A percentile compares a stretch with the other conserved stretches of the same genome.
Evolutionary conservation across 2,329 filamentous ascomycete genomes (phyloP).

Genomic region (Clarireedia paspali): DNA sequence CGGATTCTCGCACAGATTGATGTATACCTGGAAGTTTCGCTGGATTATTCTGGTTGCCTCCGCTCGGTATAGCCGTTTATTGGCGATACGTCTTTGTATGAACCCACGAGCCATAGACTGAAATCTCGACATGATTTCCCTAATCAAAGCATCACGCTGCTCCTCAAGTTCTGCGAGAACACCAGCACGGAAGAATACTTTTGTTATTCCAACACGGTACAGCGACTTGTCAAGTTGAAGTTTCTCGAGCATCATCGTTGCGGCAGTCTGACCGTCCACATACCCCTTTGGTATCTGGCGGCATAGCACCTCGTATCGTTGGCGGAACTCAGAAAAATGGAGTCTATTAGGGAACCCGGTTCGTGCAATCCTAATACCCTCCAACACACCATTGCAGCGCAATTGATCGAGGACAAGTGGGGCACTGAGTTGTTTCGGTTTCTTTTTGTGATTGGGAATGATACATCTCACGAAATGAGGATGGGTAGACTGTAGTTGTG

Average conservation of each 20-base stretch:
- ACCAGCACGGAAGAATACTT: constrained; percentile 95
- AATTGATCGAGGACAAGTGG: constrained; percentile 93
- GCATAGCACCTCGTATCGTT: constrained; percentile 92
- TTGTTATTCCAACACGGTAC: constrained; percentile 90
- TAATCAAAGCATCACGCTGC: constrained; percentile 84
- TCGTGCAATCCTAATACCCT: constrained; percentile 92
- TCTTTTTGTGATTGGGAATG: constrained; percentile 95
- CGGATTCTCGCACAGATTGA: constrained; percentile 81
- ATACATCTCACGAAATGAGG: constrained; percentile 98
- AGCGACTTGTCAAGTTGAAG: constrained; percentile 76
- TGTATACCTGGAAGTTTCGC: constrained; percentile 85
- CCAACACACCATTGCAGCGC: constrained; percentile 98
- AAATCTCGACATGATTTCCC: constrained; percentile 87
- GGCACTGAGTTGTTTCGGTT: constrained; percentile 84
- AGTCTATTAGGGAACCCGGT: constrained; percentile 95
- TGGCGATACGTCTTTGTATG: constrained; percentile 75
- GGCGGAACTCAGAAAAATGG: constrained; percentile 86
- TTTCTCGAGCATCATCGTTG: constrained; percentile 81
- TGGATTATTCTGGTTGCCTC: constrained; percentile 95
- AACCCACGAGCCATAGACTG: constrained; percentile 90
- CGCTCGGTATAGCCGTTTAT: constrained; percentile 88
- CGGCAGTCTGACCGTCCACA: constrained; percentile 79
- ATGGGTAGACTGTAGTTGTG: constrained; percentile 88
- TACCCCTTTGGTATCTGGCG: constrained; percentile 82
- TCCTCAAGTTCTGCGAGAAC: constrained; percentile 96